Conservation (phyloP, 139 green algal species). For the Chlamydomonas schloesseri region DNA sequence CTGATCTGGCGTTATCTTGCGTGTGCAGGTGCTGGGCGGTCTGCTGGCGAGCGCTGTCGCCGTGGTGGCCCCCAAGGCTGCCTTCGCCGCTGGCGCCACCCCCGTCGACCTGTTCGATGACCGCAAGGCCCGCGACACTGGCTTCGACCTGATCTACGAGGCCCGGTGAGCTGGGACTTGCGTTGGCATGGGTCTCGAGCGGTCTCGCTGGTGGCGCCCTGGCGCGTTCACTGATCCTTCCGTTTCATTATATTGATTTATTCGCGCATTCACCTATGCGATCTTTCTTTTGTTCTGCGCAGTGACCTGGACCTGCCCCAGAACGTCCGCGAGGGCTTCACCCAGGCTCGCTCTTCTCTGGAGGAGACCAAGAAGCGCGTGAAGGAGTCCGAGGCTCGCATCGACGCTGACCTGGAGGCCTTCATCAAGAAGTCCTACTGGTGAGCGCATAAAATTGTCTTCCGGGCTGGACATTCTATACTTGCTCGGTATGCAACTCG, state of each 20-base stretch:
- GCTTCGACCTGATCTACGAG: slow-evolving; percentile 96
- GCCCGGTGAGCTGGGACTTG: slow-evolving; percentile 13
- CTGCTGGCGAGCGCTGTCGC: slow-evolving; percentile 74
- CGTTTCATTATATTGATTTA: background rate
- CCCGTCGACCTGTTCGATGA: slow-evolving; percentile 89
- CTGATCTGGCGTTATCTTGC: background rate
- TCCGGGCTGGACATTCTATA: too few species aligned
- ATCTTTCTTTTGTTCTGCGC: background rate
- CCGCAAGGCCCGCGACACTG: slow-evolving; percentile 65
- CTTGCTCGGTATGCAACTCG: too few species aligned
- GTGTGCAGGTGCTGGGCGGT: slow-evolving; percentile 73
- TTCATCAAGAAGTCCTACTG: slow-evolving; percentile 93
- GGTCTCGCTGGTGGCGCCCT: too few species aligned
- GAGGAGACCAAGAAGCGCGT: slow-evolving; percentile 80
- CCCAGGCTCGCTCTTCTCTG: slow-evolving; percentile 72
- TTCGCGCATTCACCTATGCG: background rate
- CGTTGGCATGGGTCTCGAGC: background rate
- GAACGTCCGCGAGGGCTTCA: slow-evolving; percentile 79
- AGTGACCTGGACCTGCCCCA: slow-evolving; percentile 89
- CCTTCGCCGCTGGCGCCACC: slow-evolving; percentile 63
- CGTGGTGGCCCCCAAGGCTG: slow-evolving; percentile 56
- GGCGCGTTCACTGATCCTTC: too few species aligned
- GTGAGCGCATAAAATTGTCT: too few species aligned
- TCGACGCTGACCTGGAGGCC: slow-evolving; percentile 77
- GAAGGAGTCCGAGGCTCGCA: slow-evolving; percentile 78